Percentiles rank a stretch among this genome's conserved stretches.
These are phyloP conservation scores for Neckera pumila DNA, from an alignment of 225 moss, liverwort and hornwort genomes.

Conservation along the genomic window DNA sequence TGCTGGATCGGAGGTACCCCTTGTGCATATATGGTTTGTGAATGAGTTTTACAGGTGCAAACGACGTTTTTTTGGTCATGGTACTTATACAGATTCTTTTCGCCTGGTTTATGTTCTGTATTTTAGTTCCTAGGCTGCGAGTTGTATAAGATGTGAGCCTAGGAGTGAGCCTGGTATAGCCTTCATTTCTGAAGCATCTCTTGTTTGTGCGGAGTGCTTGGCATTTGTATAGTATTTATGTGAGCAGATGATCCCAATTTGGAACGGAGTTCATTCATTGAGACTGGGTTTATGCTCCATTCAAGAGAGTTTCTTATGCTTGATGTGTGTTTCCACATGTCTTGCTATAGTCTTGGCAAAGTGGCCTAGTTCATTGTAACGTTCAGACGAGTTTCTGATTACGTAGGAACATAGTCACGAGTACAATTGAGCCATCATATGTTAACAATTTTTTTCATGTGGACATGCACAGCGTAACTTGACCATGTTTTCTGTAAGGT, in stretches of 20 bases:
- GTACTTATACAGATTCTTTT: constrained; percentile 27
- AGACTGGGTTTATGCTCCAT: not conserved
- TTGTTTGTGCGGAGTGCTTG: not conserved
- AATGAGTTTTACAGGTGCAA: constrained; percentile 12
- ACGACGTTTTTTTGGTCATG: not conserved
- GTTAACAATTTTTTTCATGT: too few relatives aligned
- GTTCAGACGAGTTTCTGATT: not conserved
- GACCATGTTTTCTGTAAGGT: not conserved
- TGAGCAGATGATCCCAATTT: not conserved
- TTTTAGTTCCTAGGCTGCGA: not conserved
- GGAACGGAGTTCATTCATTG: not conserved
- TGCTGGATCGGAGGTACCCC: constrained; percentile 3
- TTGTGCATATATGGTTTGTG: constrained; percentile 22
- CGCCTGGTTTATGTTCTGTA: not conserved
- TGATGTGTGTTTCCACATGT: not conserved
- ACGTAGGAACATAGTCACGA: not conserved
- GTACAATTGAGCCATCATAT: too few relatives aligned
- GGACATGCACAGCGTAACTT: not conserved
- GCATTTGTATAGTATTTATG: constrained; percentile 7
- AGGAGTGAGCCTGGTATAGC: not conserved
- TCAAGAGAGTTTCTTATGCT: not conserved
- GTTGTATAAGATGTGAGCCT: not conserved
- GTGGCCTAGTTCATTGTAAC: not conserved
- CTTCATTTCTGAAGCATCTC: not conserved
- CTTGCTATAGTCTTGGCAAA: not conserved